These are phyloP conservation scores for Wallemia mellicola DNA, from an alignment of 1,284 basidiomycete species.

Conservation along the genomic window DNA sequence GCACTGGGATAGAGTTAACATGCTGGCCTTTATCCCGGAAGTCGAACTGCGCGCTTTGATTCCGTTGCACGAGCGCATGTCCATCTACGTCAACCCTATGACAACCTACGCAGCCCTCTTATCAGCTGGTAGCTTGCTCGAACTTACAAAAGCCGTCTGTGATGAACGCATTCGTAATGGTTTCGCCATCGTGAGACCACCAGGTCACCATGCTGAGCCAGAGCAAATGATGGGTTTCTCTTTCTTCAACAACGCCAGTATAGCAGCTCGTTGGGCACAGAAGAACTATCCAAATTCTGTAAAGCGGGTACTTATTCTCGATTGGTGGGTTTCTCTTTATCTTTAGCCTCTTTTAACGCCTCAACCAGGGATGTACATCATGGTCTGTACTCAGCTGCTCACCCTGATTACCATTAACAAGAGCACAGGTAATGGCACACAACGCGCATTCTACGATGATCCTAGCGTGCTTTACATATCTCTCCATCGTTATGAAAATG, in stretches of 20 bases:
- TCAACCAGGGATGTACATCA: slow-evolving; percentile 80
- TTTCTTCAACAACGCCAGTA: slow-evolving; percentile 94
- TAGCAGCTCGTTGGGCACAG: slow-evolving; percentile 44
- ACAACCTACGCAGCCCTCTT: slow-evolving; percentile 60
- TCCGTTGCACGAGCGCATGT: slow-evolving; percentile 57
- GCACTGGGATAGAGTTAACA: slow-evolving; percentile 5
- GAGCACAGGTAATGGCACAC: slow-evolving; percentile 64
- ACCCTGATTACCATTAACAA: background rate
- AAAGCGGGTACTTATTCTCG: slow-evolving; percentile 54
- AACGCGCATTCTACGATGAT: slow-evolving; percentile 77
- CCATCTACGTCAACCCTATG: slow-evolving; percentile 63
- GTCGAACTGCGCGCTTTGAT: slow-evolving; percentile 41
- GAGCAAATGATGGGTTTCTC: slow-evolving; percentile 97
- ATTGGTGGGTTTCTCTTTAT: slow-evolving; percentile 37
- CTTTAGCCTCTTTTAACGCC: slow-evolving; percentile 3
- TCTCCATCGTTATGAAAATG: slow-evolving; percentile 73
- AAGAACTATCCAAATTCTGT: slow-evolving; percentile 16
- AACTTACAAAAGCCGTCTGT: slow-evolving; percentile 64
- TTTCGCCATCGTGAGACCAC: slow-evolving; percentile 84
- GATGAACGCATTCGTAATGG: slow-evolving; percentile 50
- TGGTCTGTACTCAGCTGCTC: slow-evolving; percentile 21
- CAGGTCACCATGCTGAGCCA: slow-evolving; percentile 94
- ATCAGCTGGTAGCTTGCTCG: slow-evolving; percentile 81
- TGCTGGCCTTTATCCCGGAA: slow-evolving; percentile 29
- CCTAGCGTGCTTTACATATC: slow-evolving; percentile 81